Percentiles rank a stretch among this genome's conserved stretches.
Evolutionary conservation across 306 rosid genomes (phyloP).

Genomic region (Sechiopsis laciniata): DNA sequence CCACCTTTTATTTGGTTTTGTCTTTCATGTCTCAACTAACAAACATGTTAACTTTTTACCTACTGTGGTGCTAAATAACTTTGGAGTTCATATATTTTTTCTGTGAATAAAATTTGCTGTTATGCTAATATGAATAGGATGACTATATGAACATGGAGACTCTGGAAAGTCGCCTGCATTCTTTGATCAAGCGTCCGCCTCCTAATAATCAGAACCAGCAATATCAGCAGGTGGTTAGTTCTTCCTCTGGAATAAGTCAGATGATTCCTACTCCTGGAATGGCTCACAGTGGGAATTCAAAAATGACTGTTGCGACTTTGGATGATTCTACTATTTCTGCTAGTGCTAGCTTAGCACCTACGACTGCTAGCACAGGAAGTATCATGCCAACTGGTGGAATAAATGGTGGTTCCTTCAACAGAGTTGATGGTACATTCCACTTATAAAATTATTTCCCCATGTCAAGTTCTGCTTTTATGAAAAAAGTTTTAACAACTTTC

Average conservation of each 20-base stretch:
- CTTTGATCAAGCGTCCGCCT: constrained; percentile 33
- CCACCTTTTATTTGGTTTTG: constrained; percentile 7
- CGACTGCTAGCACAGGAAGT: constrained; percentile 56
- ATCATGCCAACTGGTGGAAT: constrained; percentile 52
- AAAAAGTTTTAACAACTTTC: constrained; percentile 8
- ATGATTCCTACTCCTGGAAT: constrained; percentile 99
- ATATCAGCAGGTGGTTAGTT: constrained; percentile 52
- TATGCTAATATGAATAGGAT: constrained; percentile 39
- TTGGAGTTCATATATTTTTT: constrained; percentile 14
- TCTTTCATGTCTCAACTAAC: background rate
- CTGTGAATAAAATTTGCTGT: constrained; percentile 26
- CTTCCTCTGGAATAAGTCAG: constrained; percentile 55
- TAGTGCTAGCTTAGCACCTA: constrained; percentile 45
- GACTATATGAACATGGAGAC: constrained; percentile 80
- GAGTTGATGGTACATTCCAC: constrained; percentile 57
- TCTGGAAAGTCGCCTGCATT: constrained; percentile 60
- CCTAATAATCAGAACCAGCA: constrained; percentile 54
- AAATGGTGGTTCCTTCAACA: constrained; percentile 50
- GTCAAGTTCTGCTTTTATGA: constrained; percentile 16
- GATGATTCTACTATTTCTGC: constrained; percentile 54
- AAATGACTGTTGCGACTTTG: constrained; percentile 54
- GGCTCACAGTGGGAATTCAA: constrained; percentile 66
- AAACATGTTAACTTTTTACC: constrained; percentile 4
- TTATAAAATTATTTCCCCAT: constrained; percentile 18
- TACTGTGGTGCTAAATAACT: constrained; percentile 7